phyloP scores from a whole-genome alignment of 768 basidiomycete genomes.

The Cystobasidium ongulense region DNA sequence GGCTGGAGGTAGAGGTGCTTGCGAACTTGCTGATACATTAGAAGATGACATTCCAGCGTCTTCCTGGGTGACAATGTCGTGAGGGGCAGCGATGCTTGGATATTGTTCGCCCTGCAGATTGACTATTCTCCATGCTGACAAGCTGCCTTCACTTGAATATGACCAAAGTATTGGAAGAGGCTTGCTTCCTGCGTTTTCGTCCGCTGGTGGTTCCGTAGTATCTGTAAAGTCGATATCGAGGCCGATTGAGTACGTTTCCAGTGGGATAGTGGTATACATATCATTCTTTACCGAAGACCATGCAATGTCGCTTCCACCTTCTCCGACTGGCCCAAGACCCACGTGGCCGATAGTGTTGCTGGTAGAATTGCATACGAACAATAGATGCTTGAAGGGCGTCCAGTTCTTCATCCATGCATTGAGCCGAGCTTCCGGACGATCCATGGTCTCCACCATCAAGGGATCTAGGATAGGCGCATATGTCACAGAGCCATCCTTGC shows the following conservation, averaged over 20 bases:
- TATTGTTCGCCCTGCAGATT: constrained; percentile 12
- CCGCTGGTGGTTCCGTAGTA: constrained; percentile 35
- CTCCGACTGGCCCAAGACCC: constrained; percentile 19
- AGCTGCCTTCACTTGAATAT: constrained; percentile 11
- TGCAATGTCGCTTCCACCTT: not conserved
- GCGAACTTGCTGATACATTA: not conserved
- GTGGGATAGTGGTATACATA: constrained; percentile 35
- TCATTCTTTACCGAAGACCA: constrained; percentile 29
- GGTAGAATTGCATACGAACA: constrained; percentile 43
- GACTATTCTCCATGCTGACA: constrained; percentile 23
- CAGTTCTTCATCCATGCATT: constrained; percentile 41
- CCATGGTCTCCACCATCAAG: constrained; percentile 22
- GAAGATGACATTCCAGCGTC: not conserved
- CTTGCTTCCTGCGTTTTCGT: not conserved
- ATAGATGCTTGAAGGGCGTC: constrained; percentile 46
- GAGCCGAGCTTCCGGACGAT: constrained; percentile 25
- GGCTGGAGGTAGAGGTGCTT: not conserved
- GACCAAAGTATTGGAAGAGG: constrained; percentile 12
- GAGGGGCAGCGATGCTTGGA: not conserved
- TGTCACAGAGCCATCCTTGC: constrained; percentile 32
- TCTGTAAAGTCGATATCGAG: constrained; percentile 46
- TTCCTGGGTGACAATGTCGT: constrained; percentile 8
- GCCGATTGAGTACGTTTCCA: constrained; percentile 45
- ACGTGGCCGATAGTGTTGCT: constrained; percentile 34
- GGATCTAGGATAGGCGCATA: constrained; percentile 20